Percentiles rank a stretch among this genome's conserved stretches.
phyloP scores from a whole-genome alignment of 2,329 filamentous ascomycete genomes.

The Xylaria sp. region DNA sequence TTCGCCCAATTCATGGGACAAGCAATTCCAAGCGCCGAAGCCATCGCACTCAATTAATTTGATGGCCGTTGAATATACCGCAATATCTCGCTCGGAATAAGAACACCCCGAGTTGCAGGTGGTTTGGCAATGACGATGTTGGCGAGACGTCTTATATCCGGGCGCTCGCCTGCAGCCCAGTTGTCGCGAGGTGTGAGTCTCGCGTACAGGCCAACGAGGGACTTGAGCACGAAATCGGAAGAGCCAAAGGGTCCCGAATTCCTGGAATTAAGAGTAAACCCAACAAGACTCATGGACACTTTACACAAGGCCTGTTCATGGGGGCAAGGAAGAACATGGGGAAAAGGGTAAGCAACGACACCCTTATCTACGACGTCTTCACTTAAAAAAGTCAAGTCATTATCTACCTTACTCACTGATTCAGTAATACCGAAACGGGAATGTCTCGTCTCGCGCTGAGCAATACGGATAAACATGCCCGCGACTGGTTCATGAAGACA shows the following conservation, averaged over 20 bases:
- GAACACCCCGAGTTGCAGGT: background rate
- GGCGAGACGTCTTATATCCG: conserved; percentile 1
- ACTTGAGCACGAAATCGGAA: conserved; percentile 9
- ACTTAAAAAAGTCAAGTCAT: background rate
- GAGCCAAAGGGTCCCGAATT: conserved; percentile 9
- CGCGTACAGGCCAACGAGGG: conserved; percentile 1
- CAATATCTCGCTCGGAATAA: background rate
- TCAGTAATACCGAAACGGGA: conserved; percentile 56
- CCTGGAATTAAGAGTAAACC: conserved; percentile 47
- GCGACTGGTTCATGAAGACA: conserved; percentile 69
- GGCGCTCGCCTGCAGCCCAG: conserved; percentile 1
- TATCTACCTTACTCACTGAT: conserved; percentile 1
- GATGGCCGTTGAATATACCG: no score
- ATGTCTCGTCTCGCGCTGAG: conserved; percentile 71
- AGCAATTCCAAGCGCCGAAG: background rate
- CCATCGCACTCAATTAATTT: background rate
- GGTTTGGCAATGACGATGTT: background rate
- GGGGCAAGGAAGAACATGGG: conserved; percentile 62
- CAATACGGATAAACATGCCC: conserved; percentile 63
- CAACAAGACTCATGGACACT: conserved; percentile 55
- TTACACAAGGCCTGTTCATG: conserved; percentile 63
- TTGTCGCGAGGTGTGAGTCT: background rate
- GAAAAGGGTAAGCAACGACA: conserved; percentile 43
- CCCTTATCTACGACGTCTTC: background rate
- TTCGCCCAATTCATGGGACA: background rate